These are phyloP conservation scores for Cercospora sp. DNA, from an alignment of 2,329 filamentous ascomycete species.

Conservation along the genomic window DNA sequence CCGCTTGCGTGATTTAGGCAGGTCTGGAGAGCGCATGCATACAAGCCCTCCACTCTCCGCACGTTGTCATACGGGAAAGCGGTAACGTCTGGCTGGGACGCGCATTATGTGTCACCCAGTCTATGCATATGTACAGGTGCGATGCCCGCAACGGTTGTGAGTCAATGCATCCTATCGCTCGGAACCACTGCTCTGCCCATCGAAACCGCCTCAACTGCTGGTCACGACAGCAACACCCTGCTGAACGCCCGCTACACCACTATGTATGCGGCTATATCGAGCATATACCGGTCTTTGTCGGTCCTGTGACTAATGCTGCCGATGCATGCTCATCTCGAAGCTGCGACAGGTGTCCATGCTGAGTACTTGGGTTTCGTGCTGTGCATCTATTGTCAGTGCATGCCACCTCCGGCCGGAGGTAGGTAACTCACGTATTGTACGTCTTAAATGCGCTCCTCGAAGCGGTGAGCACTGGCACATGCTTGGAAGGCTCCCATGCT, in stretches of 20 bases:
- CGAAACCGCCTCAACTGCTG: neutral
- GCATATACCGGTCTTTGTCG: neutral
- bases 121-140: constrained; percentile 11
- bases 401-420: neutral
- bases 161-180: constrained; percentile 2
- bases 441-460: constrained; percentile 82
- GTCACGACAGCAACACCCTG: constrained; percentile 12
- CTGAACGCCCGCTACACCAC: neutral
- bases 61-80: neutral
- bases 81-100: neutral
- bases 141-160: constrained; percentile 5
- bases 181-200: constrained; percentile 4
- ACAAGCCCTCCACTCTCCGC: neutral
- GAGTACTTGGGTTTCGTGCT: constrained; percentile 54
- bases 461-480: constrained; percentile 73
- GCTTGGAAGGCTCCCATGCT: constrained; percentile 72
- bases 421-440: constrained; percentile 86
- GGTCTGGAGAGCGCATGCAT: constrained; percentile 2
- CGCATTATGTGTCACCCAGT: constrained; percentile 1
- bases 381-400: constrained; percentile 16
- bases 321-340: constrained; percentile 38
- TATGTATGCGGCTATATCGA: neutral
- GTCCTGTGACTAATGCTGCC: neutral
- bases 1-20: neutral
- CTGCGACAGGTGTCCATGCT: constrained; percentile 51